A percentile compares a stretch with the other conserved stretches of the same genome.
These are phyloP conservation scores for Pochonia chlamydosporia DNA, from an alignment of 2,329 filamentous ascomycete species.

Conservation along the genomic window DNA sequence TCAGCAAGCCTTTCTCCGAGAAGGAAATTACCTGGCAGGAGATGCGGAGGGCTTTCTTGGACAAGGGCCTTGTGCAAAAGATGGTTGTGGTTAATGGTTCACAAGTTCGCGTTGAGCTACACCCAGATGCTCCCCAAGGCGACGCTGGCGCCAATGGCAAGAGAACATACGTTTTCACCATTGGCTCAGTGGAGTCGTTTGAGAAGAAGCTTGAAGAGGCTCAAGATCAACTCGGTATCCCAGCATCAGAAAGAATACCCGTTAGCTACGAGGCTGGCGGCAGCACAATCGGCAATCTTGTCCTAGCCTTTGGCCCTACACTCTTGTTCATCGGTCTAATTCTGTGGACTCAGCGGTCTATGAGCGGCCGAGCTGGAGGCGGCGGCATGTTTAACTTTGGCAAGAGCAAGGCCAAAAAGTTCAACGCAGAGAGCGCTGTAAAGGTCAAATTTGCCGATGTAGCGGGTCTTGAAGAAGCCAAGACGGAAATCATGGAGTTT, in stretches of 20 bases:
- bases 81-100: conserved; percentile 69
- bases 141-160: conserved; percentile 21
- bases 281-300: conserved; percentile 64
- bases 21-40: conserved; percentile 96
- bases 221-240: conserved; percentile 81
- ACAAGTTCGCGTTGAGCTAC: conserved; percentile 72
- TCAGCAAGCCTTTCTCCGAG: conserved; percentile 37
- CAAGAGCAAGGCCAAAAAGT: conserved; percentile 91
- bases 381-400: conserved; percentile 93
- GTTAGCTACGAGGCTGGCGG: conserved; percentile 81
- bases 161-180: conserved; percentile 77
- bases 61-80: conserved; percentile 94
- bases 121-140: conserved; percentile 61
- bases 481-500: conserved; percentile 98
- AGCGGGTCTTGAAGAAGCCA: conserved; percentile 96
- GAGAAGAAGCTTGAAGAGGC: conserved; percentile 84
- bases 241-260: conserved; percentile 81
- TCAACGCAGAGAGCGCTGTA: conserved; percentile 94
- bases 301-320: conserved; percentile 79
- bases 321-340: conserved; percentile 79
- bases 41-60: conserved; percentile 85
- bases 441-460: conserved; percentile 97
- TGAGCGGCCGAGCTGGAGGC: conserved; percentile 57
- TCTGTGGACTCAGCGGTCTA: conserved; percentile 72
- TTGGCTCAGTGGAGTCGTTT: conserved; percentile 90